Conservation (phyloP, 345 rosid genomes). For the Carallia brachiata region DNA sequence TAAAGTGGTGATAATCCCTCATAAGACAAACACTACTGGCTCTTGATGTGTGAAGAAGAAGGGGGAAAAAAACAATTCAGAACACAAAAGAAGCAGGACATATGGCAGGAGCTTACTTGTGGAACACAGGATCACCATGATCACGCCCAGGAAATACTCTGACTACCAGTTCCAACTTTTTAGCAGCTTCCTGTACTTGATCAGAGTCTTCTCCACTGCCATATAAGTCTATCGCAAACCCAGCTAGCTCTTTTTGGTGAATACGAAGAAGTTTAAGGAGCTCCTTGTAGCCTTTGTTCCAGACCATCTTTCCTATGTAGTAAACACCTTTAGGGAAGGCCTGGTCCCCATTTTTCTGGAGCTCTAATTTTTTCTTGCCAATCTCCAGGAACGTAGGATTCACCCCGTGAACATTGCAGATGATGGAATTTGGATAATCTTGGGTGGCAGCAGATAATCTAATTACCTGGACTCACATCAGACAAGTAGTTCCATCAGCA, state of each 20-base stretch:
- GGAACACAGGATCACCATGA: slow-evolving; percentile 85
- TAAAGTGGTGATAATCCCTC: no score
- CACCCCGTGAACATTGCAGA: slow-evolving; percentile 96
- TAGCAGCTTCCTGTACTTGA: slow-evolving; percentile 59
- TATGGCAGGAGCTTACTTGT: slow-evolving; percentile 56
- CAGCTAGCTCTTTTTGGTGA: slow-evolving; percentile 68
- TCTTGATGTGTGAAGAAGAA: no score
- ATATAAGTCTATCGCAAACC: slow-evolving; percentile 73
- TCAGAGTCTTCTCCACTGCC: slow-evolving; percentile 90
- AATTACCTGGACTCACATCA: slow-evolving; percentile 56
- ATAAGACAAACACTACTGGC: no score
- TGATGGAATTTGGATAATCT: slow-evolving; percentile 70
- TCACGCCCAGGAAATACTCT: slow-evolving; percentile 79
- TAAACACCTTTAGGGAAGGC: slow-evolving; percentile 77
- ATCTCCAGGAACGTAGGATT: slow-evolving; percentile 88
- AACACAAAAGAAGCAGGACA: neutral
- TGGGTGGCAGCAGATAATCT: slow-evolving; percentile 95
- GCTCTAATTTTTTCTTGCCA: slow-evolving; percentile 62
- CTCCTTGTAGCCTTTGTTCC: slow-evolving; percentile 97
- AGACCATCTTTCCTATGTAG: slow-evolving; percentile 94
- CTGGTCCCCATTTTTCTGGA: slow-evolving; percentile 43
- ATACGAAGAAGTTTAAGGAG: slow-evolving; percentile 64
- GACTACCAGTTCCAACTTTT: slow-evolving; percentile 52
- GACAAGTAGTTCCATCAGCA: slow-evolving; percentile 3
- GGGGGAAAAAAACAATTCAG: neutral